Conservation (phyloP, 2,329 filamentous ascomycete species). For the Arthroderma sp. region DNA sequence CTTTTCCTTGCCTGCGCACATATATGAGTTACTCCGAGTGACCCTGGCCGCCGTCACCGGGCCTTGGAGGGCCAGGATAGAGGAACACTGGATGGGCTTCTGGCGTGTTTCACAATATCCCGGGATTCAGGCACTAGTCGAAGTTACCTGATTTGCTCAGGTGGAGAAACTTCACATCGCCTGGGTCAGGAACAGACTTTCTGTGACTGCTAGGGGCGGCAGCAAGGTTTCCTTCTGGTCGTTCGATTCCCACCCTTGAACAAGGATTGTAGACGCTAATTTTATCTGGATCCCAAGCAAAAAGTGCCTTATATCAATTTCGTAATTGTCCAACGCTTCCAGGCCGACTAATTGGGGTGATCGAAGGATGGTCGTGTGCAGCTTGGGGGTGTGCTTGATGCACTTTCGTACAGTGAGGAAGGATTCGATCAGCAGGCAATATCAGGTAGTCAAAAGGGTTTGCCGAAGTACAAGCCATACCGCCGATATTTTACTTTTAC, state of each 20-base stretch:
- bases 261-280: not conserved
- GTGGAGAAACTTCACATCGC: not conserved
- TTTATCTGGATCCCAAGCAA: not conserved
- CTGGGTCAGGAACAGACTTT: slow-evolving; percentile 7
- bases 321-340: not conserved
- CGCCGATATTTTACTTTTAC: not conserved
- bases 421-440: not conserved
- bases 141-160: not conserved
- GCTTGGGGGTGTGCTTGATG: not conserved
- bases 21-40: not conserved
- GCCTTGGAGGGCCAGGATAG: not conserved
- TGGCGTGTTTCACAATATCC: slow-evolving; percentile 6
- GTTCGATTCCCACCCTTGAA: not conserved
- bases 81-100: not conserved
- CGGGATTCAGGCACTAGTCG: not conserved
- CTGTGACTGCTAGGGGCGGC: not conserved
- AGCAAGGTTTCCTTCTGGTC: not conserved
- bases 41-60: not conserved
- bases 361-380: not conserved
- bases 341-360: not conserved
- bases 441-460: not conserved
- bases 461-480: not conserved
- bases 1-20: not conserved
- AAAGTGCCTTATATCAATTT: not conserved
- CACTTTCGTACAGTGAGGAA: too few relatives aligned